These are phyloP conservation scores for Arthrobotrys pseudoclavata DNA, from an alignment of 2,329 filamentous ascomycete species.

Conservation along the genomic window DNA sequence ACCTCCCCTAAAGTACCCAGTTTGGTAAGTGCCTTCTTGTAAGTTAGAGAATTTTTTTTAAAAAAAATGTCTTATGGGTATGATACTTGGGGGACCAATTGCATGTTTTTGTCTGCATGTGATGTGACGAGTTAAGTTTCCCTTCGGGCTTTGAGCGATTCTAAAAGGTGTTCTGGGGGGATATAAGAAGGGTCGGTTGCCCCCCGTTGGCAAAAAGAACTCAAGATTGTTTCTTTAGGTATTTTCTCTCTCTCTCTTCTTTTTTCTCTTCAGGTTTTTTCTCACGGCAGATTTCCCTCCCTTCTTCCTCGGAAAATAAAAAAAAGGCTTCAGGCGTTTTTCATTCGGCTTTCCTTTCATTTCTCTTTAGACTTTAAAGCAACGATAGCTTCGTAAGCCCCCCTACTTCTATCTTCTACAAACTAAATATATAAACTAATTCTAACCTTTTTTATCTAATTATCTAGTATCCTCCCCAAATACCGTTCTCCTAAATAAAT, in stretches of 20 bases:
- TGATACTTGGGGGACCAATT: constrained; percentile 8
- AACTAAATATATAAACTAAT: not conserved
- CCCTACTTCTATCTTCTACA: not conserved
- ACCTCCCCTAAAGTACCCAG: constrained; percentile 8
- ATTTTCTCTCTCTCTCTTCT: constrained; percentile 11
- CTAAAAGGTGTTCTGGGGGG: not conserved
- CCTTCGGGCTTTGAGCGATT: constrained; percentile 16
- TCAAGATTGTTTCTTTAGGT: constrained; percentile 29
- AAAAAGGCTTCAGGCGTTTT: constrained; percentile 4
- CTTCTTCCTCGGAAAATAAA: constrained; percentile 14
- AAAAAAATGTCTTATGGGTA: constrained; percentile 11
- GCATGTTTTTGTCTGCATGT: constrained; percentile 26
- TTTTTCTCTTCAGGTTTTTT: not conserved
- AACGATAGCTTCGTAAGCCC: constrained; percentile 6
- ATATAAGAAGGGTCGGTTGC: constrained; percentile 31
- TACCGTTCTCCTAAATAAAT: not conserved
- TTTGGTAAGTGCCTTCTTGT: constrained; percentile 9
- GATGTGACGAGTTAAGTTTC: constrained; percentile 27
- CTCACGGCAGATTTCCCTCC: not conserved
- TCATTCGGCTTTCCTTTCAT: not conserved
- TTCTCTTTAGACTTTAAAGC: not conserved
- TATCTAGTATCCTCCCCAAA: not conserved
- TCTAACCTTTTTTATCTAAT: not conserved
- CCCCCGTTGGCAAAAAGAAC: constrained; percentile 28
- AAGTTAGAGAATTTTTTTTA: not conserved